Percentiles rank a stretch among this genome's conserved stretches.
Conservation (phyloP, 768 basidiomycete species). For the Cubamyces sp. region DNA sequence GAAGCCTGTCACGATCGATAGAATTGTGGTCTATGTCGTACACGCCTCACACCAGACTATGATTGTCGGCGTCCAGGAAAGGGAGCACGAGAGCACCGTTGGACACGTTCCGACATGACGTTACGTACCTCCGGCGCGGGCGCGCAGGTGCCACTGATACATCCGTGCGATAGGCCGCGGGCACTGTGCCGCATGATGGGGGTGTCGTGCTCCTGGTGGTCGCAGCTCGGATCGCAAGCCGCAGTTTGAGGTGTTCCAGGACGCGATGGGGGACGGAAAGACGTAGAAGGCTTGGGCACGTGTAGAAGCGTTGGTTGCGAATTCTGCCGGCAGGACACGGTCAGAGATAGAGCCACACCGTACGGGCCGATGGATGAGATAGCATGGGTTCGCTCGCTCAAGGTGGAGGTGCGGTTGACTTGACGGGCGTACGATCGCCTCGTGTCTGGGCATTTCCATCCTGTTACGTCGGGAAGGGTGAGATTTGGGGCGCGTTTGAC, state of each 20-base stretch:
- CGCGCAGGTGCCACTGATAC: not conserved
- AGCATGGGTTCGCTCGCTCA: not conserved
- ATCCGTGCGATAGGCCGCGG: not conserved
- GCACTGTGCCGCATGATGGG: not conserved
- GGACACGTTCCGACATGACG: not conserved
- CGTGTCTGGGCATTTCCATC: slow-evolving; percentile 7
- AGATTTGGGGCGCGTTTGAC: not conserved
- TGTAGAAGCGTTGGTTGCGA: not conserved
- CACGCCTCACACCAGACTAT: not conserved
- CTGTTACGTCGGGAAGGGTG: slow-evolving; percentile 4
- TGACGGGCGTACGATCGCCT: not conserved
- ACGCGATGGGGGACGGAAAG: not conserved
- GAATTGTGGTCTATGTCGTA: too few relatives aligned
- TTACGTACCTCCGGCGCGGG: slow-evolving; percentile 6
- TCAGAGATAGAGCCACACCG: not conserved
- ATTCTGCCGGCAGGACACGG: not conserved
- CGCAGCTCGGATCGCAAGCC: not conserved
- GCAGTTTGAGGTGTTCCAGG: slow-evolving; percentile 1
- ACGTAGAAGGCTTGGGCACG: not conserved
- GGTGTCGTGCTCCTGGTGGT: not conserved
- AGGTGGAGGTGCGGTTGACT: slow-evolving; percentile 3
- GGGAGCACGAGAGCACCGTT: not conserved
- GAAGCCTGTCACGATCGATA: too few relatives aligned
- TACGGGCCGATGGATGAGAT: slow-evolving; percentile 5
- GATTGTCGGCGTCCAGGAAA: not conserved